Conservation (phyloP, 805 yeast genomes). For the Sugiyamaella marilandica region DNA sequence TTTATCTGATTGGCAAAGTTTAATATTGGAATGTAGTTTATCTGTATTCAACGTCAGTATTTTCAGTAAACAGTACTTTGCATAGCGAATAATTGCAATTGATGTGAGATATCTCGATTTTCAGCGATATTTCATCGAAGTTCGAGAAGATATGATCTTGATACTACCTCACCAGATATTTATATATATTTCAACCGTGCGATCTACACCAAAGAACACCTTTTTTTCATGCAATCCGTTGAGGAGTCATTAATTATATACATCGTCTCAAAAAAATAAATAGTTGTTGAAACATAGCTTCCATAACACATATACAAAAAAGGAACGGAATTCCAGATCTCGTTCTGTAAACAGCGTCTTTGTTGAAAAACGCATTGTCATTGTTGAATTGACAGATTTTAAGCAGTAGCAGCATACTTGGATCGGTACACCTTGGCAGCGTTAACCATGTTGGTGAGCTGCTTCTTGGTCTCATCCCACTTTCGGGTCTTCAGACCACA, state of each 20-base stretch:
- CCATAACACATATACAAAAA: conserved; percentile 6
- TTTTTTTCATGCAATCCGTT: conserved; percentile 8
- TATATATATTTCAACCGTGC: no score
- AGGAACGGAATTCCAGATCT: not conserved
- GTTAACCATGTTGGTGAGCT: conserved; percentile 97
- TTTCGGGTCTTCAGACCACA: conserved; percentile 99
- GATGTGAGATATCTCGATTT: no score
- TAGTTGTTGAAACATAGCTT: conserved; percentile 18
- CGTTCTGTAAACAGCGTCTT: conserved; percentile 7
- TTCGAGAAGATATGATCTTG: no score
- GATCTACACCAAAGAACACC: not conserved
- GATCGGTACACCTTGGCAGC: conserved; percentile 96
- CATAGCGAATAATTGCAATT: no score
- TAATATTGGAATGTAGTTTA: no score
- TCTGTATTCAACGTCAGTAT: no score
- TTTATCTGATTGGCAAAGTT: no score
- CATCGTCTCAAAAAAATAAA: conserved; percentile 11
- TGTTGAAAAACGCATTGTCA: conserved; percentile 4
- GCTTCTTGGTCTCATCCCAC: conserved; percentile 95
- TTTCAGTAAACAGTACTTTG: no score
- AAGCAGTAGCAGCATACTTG: conserved; percentile 35
- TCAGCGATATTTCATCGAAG: no score
- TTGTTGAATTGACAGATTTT: conserved; percentile 9
- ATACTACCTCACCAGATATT: no score
- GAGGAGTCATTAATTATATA: conserved; percentile 18